Conservation (phyloP, 495 filamentous ascomycete species). For the Thermochaetoides thermophila region DNA sequence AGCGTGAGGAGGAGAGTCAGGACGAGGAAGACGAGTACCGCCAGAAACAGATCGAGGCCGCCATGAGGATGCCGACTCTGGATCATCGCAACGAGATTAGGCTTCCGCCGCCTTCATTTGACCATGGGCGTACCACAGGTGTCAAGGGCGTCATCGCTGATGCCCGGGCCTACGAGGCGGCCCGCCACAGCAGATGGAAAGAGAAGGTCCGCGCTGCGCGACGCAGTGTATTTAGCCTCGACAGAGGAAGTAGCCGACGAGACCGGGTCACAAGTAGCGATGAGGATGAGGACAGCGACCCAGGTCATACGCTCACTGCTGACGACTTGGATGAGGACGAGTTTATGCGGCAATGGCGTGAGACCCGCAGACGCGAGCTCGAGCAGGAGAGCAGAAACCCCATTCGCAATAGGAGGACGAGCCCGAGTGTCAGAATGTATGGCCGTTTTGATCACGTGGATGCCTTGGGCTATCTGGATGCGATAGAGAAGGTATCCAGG, state of each 20-base stretch:
- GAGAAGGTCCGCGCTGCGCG: constrained; percentile 29
- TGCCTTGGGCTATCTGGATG: constrained; percentile 82
- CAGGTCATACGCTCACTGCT: constrained; percentile 22
- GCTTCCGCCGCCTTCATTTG: constrained; percentile 46
- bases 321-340: constrained; percentile 50
- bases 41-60: constrained; percentile 42
- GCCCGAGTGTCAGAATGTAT: constrained; percentile 59
- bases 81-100: constrained; percentile 39
- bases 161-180: constrained; percentile 76
- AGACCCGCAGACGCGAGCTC: constrained; percentile 62
- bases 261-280: too few relatives aligned
- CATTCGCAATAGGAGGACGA: constrained; percentile 42
- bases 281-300: constrained; percentile 33
- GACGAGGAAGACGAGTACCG: constrained; percentile 43
- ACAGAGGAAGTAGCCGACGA: constrained; percentile 36
- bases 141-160: constrained; percentile 98
- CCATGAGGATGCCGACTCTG: constrained; percentile 41
- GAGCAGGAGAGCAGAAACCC: constrained; percentile 32
- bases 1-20: constrained; percentile 31
- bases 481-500: constrained; percentile 71
- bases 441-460: constrained; percentile 74
- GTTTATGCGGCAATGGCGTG: constrained; percentile 74
- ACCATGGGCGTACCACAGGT: constrained; percentile 64
- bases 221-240: constrained; percentile 29
- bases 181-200: constrained; percentile 50